These are phyloP conservation scores for Orobanche coerulescens DNA, from an alignment of 257 asterid genomes.

Conservation along the genomic window DNA sequence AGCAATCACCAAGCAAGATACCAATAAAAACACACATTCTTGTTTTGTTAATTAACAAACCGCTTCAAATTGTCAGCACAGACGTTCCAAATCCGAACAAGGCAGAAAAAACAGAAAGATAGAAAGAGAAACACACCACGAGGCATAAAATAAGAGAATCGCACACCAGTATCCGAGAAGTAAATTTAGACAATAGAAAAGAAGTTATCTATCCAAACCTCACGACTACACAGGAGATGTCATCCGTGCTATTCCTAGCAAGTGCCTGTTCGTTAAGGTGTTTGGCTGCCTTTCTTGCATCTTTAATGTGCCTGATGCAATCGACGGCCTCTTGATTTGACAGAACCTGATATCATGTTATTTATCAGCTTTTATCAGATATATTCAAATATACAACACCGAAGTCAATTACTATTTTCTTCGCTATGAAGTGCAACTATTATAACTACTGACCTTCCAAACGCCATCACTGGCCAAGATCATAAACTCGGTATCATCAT, in stretches of 20 bases:
- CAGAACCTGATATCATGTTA: slow-evolving; percentile 47
- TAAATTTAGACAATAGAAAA: neutral
- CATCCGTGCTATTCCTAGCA: slow-evolving; percentile 64
- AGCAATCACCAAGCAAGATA: neutral
- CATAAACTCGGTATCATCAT: slow-evolving; percentile 58
- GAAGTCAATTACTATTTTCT: neutral
- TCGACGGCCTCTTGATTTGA: slow-evolving; percentile 88
- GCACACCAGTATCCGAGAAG: neutral
- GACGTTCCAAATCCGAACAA: neutral
- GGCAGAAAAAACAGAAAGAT: too few species aligned
- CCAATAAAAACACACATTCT: neutral
- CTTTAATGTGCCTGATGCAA: slow-evolving; percentile 56
- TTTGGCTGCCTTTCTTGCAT: slow-evolving; percentile 63
- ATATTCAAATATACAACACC: neutral
- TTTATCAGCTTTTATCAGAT: neutral
- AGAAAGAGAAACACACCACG: too few species aligned
- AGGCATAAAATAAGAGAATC: neutral
- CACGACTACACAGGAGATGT: slow-evolving; percentile 64
- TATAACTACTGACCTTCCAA: slow-evolving; percentile 59
- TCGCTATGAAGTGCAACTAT: neutral
- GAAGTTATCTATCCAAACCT: slow-evolving; percentile 45
- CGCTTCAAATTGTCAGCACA: too few species aligned
- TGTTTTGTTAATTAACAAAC: too few species aligned
- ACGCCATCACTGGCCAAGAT: slow-evolving; percentile 93
- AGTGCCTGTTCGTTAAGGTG: slow-evolving; percentile 64